Base-by-base conservation (phyloP, 2,329 filamentous ascomycete genomes). In the Pseudopithomyces chartarum region DNA sequence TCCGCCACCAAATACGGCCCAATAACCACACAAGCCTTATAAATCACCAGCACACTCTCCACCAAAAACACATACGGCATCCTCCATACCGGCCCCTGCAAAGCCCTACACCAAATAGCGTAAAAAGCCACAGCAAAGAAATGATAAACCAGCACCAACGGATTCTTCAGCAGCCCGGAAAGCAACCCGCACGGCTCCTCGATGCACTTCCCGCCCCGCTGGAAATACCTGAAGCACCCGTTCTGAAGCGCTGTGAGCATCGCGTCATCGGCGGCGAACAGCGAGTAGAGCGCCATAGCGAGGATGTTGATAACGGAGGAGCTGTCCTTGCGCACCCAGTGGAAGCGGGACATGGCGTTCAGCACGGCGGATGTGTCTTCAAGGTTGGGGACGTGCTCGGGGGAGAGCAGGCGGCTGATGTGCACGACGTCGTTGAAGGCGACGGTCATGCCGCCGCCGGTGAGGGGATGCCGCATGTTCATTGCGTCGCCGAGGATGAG, bases 391-490 rank as follows among this genome's bases (percentile, higher is more conserved):
- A 97, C 83, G 7, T 79, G 77, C 38, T 84, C 79, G 0, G 92
- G 92, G 36, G 85, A 82, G 1, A 99, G 85, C 20, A 97, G 81
- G 8, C 89, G 84, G 0, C 89, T 81, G 23, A 99, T 83, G 1
- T 96, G 78, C 11, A 95, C 84, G 1, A 91, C 93, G 71, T 99
- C 95, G 78, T 94, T 96, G 76, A 99, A 90, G 1, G 92, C 95
- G 1, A 98, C 95, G 0, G 94, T 98, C 95, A 99, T 99, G 67
- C 95, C 95, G 63, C 95, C 95, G 52, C 95, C 95, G 0, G 95
- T 99, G 12, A 99, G 84, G 1, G 95, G 95, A 78, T 99, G 95
- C n/a, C 95, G 90, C 95, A 99, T 99, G 81, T 99, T 99, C 84
- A 96, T 89, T 13, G 95, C 94, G 74, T 99, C 95, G 57, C 95